Conservation (phyloP, 139 green algal species). For the Deuterostichococcus epilithicus region DNA sequence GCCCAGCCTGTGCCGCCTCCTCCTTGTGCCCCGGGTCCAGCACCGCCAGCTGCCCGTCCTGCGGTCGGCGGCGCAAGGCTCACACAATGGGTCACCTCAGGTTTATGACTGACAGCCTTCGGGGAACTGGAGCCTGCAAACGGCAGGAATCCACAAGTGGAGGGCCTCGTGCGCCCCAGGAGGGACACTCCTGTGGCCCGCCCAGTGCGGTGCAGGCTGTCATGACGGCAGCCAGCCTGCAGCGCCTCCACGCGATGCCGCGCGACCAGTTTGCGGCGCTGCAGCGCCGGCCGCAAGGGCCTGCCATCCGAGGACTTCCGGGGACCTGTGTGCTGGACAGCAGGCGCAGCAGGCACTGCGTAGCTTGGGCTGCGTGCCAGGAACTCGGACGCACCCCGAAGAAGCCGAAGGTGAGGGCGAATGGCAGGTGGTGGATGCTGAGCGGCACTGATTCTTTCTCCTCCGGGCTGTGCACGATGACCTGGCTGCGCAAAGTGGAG, state of each 20-base stretch:
- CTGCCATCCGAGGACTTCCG: neutral
- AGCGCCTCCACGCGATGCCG: neutral
- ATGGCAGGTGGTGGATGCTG: slow-evolving; percentile 82
- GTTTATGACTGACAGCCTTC: neutral
- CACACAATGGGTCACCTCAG: neutral
- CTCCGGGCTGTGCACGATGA: slow-evolving; percentile 55
- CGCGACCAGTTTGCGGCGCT: neutral
- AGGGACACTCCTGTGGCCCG: neutral
- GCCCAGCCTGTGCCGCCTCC: slow-evolving; percentile 47
- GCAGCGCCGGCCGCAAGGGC: neutral
- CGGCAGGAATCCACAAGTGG: neutral
- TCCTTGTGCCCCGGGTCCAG: slow-evolving; percentile 77
- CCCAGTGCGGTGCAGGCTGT: neutral
- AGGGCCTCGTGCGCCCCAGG: neutral
- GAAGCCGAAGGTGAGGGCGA: slow-evolving; percentile 76
- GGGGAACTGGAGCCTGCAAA: neutral
- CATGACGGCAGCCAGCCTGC: neutral
- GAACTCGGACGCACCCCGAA: slow-evolving; percentile 51
- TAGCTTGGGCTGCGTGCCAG: neutral
- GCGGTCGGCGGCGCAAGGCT: too few relatives aligned
- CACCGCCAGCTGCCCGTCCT: slow-evolving; percentile 52
- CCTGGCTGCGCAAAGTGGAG: slow-evolving; percentile 17
- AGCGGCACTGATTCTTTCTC: slow-evolving; percentile 76
- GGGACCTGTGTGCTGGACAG: neutral
- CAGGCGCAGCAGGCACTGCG: neutral